Base-by-base conservation (phyloP, 768 basidiomycete species). In the Gloeostereum incarnatum region DNA sequence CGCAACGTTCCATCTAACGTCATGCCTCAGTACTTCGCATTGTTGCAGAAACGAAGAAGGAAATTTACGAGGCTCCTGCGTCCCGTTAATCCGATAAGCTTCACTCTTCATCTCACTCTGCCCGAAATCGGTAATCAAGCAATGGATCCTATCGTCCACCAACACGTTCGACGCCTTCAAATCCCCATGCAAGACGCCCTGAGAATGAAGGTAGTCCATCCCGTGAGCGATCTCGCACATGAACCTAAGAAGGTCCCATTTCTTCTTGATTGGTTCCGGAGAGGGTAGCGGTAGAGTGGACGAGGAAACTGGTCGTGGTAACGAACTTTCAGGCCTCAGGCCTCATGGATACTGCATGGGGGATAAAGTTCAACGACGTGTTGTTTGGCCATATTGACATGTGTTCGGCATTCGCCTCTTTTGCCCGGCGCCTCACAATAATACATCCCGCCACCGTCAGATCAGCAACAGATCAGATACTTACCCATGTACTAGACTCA, bases 61-160 rank as follows among this genome's bases (percentile, higher is more conserved):
- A n/a, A 16, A 63, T 69, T 36, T 47, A 79, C 77, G 62, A 41
- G 65, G 62, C 23, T 60, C 59, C 2, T 64, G 51, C 17, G 60
- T 60, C 8, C 75, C 75, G 38, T 73, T 81, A 2, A 82, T 61
- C 22, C 72, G 66, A 46, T 66, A 77, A 3, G 73, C 76, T 52
- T 89, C 83, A 11, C 68, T 72, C 58, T 79, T 84, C 64, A 89
- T 77, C 55, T 84, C 79, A 47, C 75, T 81, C 54, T 89, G 81
- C 0, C 84, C 86, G 53, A 92, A 91, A 51, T 90, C 86, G 21
- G 83, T 75, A 29, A 91, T 75, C 26, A 89, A 66, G 42, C 85
- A 89, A 32, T 62, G 70, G 2, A 71, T 65, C 1, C 66, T 56
- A 43, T 85, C 76, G 46, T 81, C 74, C 9, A 92, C 75, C 2